phyloP scores from a whole-genome alignment of 2,329 filamentous ascomycete species.

The Nothopassalora personata region DNA sequence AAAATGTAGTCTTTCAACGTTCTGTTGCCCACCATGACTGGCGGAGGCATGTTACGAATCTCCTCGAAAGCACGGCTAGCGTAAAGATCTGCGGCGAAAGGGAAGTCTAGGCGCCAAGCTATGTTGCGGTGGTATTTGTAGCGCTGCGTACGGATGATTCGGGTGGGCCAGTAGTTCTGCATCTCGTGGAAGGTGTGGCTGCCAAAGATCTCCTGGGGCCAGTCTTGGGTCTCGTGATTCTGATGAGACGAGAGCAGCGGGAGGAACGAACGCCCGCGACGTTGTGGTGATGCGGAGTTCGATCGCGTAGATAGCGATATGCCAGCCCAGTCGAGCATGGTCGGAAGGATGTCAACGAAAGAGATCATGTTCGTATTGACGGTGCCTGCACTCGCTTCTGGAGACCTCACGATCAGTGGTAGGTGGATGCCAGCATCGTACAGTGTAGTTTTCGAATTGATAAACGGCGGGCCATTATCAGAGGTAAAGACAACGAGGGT shows the following conservation, averaged over 20 bases:
- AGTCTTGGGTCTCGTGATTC: constrained; percentile 22
- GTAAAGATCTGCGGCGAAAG: constrained; percentile 34
- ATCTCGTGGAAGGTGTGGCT: constrained; percentile 51
- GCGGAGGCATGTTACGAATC: constrained; percentile 36
- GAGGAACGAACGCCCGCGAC: constrained; percentile 38
- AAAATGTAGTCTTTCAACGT: constrained; percentile 41
- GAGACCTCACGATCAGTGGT: constrained; percentile 40
- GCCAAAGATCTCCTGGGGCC: constrained; percentile 41
- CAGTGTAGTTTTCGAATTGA: constrained; percentile 50
- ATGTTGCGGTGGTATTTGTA: constrained; percentile 51
- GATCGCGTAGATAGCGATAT: background rate
- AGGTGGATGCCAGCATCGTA: constrained; percentile 46
- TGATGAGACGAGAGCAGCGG: constrained; percentile 28
- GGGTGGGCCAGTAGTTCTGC: constrained; percentile 49
- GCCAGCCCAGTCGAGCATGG: constrained; percentile 40
- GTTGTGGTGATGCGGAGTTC: constrained; percentile 8
- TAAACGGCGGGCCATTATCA: constrained; percentile 47
- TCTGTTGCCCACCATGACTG: constrained; percentile 38
- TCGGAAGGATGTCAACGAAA: constrained; percentile 45
- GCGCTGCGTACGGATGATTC: constrained; percentile 39
- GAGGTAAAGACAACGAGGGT: constrained; percentile 46
- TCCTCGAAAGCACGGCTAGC: constrained; percentile 42
- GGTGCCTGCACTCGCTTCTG: constrained; percentile 25
- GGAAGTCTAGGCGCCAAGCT: constrained; percentile 34
- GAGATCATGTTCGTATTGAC: constrained; percentile 44